These are phyloP conservation scores for Candida tallmaniae DNA, from an alignment of 805 yeast genomes.

Conservation along the genomic window DNA sequence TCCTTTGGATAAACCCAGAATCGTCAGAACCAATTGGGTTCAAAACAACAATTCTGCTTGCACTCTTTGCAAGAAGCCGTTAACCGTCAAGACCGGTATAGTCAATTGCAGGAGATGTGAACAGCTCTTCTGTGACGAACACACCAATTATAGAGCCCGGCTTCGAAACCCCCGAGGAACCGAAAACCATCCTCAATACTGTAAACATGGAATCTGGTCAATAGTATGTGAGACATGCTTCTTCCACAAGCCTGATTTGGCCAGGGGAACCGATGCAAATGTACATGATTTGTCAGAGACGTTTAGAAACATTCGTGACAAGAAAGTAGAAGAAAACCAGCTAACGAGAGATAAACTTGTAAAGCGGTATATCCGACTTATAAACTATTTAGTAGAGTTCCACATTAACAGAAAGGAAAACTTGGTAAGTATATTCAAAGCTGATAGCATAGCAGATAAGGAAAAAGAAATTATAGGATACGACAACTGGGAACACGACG, in stretches of 20 bases:
- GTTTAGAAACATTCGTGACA: conserved; percentile 41
- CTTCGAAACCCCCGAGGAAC: conserved; percentile 40
- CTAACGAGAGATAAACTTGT: conserved; percentile 52
- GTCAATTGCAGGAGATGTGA: conserved; percentile 81
- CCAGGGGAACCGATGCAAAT: conserved; percentile 35
- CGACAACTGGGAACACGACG: conserved; percentile 54
- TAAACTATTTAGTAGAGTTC: conserved; percentile 20
- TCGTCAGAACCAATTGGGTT: conserved; percentile 56
- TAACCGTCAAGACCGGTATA: conserved; percentile 51
- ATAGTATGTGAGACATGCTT: conserved; percentile 68
- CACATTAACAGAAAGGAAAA: conserved; percentile 6
- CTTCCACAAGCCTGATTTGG: conserved; percentile 48
- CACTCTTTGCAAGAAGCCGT: conserved; percentile 17
- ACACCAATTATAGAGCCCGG: conserved; percentile 51
- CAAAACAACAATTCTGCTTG: conserved; percentile 40
- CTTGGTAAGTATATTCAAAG: background rate
- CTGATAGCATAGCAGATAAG: conserved; percentile 3
- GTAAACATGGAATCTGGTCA: conserved; percentile 56
- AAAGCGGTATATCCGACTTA: conserved; percentile 52
- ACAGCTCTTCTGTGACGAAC: conserved; percentile 58
- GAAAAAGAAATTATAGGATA: conserved; percentile 11
- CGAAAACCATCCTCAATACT: conserved; percentile 41
- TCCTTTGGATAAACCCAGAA: conserved; percentile 12
- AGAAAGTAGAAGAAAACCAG: conserved; percentile 43
- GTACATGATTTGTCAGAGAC: conserved; percentile 39